phyloP scores from a whole-genome alignment of 2,329 filamentous ascomycete species.

The Colletotrichum sp. region DNA sequence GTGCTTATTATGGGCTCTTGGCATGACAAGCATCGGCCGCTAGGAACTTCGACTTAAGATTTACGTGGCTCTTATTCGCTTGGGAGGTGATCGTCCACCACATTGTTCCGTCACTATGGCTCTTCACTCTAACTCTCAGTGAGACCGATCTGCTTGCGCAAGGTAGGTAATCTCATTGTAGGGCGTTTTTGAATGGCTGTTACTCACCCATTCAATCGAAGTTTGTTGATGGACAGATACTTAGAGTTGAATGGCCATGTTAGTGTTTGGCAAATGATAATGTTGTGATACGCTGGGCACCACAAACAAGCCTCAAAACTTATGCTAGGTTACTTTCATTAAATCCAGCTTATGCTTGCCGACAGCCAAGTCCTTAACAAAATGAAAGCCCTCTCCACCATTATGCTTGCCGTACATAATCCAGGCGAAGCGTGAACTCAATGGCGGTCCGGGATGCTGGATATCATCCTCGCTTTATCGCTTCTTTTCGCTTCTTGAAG shows the following conservation, averaged over 20 bases:
- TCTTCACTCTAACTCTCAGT: not conserved
- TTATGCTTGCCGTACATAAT: too few relatives aligned
- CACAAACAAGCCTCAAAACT: accelerated
- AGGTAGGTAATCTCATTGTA: not conserved
- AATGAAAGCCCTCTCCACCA: too few relatives aligned
- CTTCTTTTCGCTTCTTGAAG: too few relatives aligned
- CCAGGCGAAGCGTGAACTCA: too few relatives aligned
- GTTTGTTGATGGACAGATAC: not conserved
- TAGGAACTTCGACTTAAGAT: not conserved
- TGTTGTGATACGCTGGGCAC: not conserved
- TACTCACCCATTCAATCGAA: accelerated
- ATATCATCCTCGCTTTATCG: too few relatives aligned
- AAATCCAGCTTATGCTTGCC: too few relatives aligned
- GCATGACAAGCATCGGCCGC: not conserved
- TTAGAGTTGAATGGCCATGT: accelerated
- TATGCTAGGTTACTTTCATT: too few relatives aligned
- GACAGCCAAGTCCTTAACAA: too few relatives aligned
- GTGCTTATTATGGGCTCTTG: not conserved
- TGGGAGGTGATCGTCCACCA: not conserved
- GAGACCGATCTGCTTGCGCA: accelerated
- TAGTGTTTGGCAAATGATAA: not conserved
- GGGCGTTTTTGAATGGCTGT: accelerated
- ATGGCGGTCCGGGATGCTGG: too few relatives aligned
- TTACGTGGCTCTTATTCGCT: not conserved
- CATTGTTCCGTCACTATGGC: not conserved